Evolutionary conservation across 352 stramenopile genomes (phyloP).

Genomic region (Phytophthora constricta): DNA sequence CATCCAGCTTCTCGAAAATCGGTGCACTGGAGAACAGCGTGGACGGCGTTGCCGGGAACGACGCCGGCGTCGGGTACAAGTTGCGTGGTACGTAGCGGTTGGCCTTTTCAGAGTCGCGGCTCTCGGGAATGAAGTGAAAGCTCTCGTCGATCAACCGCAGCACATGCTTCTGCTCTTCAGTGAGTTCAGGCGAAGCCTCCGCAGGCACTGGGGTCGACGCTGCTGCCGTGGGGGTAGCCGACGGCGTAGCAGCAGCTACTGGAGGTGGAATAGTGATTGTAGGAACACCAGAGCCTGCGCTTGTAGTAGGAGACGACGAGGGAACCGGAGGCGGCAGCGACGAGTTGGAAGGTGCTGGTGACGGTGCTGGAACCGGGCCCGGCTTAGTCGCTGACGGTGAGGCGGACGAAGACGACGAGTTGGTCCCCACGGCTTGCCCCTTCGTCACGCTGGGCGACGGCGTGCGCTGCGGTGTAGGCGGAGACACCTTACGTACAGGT

Average conservation of each 20-base stretch:
- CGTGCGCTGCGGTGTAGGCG: constrained; percentile 42
- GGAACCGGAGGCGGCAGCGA: constrained; percentile 42
- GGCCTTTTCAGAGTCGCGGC: constrained; percentile 89
- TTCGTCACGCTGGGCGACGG: constrained; percentile 42
- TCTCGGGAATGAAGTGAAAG: constrained; percentile 92
- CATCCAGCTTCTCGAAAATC: constrained; percentile 98
- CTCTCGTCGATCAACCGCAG: constrained; percentile 87
- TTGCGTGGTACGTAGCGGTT: constrained; percentile 96
- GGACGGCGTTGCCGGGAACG: constrained; percentile 91
- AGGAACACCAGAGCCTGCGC: constrained; percentile 7
- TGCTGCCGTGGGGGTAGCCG: constrained; percentile 31
- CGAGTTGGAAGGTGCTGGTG: constrained; percentile 28
- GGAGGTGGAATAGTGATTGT: constrained; percentile 18
- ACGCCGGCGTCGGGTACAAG: constrained; percentile 92
- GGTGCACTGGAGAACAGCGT: constrained; percentile 93
- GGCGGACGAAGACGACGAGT: constrained; percentile 40
- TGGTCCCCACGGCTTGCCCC: constrained; percentile 31
- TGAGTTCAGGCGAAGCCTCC: constrained; percentile 62
- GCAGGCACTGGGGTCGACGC: constrained; percentile 27
- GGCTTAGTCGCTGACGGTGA: constrained; percentile 44
- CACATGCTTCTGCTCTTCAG: constrained; percentile 83
- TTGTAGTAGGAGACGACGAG: constrained; percentile 21
- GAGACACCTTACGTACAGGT: constrained; percentile 42
- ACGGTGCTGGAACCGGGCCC: constrained; percentile 27
- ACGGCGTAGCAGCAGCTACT: constrained; percentile 23